A percentile compares a stretch with the other conserved stretches of the same genome.
Evolutionary conservation across 345 rosid species (phyloP).

Genomic region (Populus tremula): DNA sequence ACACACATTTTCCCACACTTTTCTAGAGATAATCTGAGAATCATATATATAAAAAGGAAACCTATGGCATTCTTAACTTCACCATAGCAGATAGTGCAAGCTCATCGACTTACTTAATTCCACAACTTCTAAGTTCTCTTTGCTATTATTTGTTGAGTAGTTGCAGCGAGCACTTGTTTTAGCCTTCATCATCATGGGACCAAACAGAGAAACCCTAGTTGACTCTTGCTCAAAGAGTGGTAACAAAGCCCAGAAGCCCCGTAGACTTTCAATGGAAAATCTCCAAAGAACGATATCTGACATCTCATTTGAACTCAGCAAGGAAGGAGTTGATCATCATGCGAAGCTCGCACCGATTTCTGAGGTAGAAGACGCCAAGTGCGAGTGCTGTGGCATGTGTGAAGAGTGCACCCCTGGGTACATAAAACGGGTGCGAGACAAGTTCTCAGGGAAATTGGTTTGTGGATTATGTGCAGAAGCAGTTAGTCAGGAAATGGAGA

Average conservation of each 20-base stretch:
- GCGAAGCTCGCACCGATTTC: constrained; percentile 9
- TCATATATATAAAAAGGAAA: constrained; percentile 21
- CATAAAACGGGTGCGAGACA: constrained; percentile 23
- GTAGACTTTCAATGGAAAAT: constrained; percentile 36
- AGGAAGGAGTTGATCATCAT: constrained; percentile 31
- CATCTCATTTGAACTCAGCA: constrained; percentile 50
- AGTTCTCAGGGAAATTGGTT: constrained; percentile 20
- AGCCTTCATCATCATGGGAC: constrained; percentile 31
- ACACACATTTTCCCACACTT: background rate
- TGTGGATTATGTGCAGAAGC: constrained; percentile 47
- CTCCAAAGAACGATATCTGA: constrained; percentile 69
- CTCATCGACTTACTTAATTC: background rate
- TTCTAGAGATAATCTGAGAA: background rate
- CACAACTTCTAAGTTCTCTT: background rate
- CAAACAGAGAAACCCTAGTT: constrained; percentile 23
- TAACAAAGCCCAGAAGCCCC: constrained; percentile 16
- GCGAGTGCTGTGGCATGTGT: constrained; percentile 37
- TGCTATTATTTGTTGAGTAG: background rate
- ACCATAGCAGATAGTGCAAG: background rate
- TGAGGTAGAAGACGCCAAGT: constrained; percentile 21
- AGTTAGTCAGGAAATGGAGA: constrained; percentile 23
- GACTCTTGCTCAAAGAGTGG: constrained; percentile 11
- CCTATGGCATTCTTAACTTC: background rate
- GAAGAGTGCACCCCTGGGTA: constrained; percentile 43
- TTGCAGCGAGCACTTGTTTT: background rate